A percentile compares a stretch with the other conserved stretches of the same genome.
Conservation (phyloP, 1,284 basidiomycete species). For the Cutaneotrichosporon sp. region DNA sequence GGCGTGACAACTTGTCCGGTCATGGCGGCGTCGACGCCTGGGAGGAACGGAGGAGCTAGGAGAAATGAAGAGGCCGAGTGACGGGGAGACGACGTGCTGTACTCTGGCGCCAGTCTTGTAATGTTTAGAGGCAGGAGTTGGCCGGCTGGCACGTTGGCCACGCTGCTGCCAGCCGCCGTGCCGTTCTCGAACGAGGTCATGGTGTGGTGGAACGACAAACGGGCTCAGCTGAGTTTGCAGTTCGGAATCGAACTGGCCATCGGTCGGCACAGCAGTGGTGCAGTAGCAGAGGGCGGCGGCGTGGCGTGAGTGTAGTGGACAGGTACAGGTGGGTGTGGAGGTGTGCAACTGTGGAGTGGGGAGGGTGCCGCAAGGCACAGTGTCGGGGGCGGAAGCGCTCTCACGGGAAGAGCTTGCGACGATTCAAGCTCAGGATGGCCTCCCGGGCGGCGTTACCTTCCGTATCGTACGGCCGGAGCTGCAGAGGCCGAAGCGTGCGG, state of each 20-base stretch:
- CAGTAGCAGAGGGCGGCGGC: neutral
- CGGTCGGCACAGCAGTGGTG: neutral
- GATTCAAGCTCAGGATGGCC: slow-evolving; percentile 1
- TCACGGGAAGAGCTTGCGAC: neutral
- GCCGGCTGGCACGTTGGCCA: neutral
- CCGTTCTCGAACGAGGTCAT: slow-evolving; percentile 1
- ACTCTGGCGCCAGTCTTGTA: slow-evolving; percentile 8
- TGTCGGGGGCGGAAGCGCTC: slow-evolving; percentile 6
- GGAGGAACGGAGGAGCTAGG: neutral
- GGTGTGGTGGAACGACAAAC: neutral
- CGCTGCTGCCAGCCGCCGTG: neutral
- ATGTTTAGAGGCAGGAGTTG: slow-evolving; percentile 6
- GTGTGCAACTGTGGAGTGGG: neutral
- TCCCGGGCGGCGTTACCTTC: slow-evolving; percentile 1
- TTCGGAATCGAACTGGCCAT: neutral
- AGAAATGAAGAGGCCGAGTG: neutral
- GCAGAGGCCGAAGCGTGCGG: neutral
- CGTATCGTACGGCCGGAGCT: neutral
- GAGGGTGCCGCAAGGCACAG: slow-evolving; percentile 6
- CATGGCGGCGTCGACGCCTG: neutral
- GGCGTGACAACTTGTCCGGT: neutral
- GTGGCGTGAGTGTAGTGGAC: too few species aligned
- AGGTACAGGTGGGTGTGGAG: neutral
- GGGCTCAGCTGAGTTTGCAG: neutral
- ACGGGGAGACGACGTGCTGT: neutral